Evolutionary conservation across 495 filamentous ascomycete species (phyloP).

Genomic region (Hypoxylon fragiforme): DNA sequence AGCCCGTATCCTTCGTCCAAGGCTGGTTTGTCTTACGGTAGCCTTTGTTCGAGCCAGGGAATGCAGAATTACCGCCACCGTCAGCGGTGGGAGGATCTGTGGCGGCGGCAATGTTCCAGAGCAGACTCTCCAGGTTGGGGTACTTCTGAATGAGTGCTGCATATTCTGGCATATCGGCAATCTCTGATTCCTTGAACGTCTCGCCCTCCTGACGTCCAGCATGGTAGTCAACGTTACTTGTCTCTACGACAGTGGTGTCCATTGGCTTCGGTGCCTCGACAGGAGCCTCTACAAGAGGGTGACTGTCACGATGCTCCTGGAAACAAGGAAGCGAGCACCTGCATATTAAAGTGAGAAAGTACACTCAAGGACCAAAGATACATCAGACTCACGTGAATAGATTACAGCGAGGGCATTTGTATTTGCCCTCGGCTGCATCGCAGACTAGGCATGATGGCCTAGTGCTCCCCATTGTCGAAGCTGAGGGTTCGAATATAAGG

Average conservation of each 20-base stretch:
- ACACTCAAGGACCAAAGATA: not conserved
- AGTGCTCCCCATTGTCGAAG: conserved; percentile 18
- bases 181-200: not conserved
- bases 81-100: conserved; percentile 31
- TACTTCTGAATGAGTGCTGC: conserved; percentile 29
- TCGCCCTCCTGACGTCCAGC: not conserved
- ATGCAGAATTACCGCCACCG: not conserved
- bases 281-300: conserved; percentile 21
- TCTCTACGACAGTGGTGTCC: not conserved
- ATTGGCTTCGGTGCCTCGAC: not conserved
- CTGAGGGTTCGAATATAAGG: not conserved
- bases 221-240: not conserved
- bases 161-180: conserved; percentile 38
- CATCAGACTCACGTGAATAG: conserved; percentile 57
- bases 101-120: conserved; percentile 36
- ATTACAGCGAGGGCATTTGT: conserved; percentile 63
- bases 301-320: conserved; percentile 58
- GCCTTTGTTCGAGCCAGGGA: not conserved
- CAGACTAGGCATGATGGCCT: conserved; percentile 56
- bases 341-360: conserved; percentile 6
- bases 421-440: conserved; percentile 56
- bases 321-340: conserved; percentile 75
- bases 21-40: conserved; percentile 22
- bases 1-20: conserved; percentile 33
- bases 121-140: conserved; percentile 31